Evolutionary conservation across 495 filamentous ascomycete genomes (phyloP).

Genomic region (Neurospora sp.): DNA sequence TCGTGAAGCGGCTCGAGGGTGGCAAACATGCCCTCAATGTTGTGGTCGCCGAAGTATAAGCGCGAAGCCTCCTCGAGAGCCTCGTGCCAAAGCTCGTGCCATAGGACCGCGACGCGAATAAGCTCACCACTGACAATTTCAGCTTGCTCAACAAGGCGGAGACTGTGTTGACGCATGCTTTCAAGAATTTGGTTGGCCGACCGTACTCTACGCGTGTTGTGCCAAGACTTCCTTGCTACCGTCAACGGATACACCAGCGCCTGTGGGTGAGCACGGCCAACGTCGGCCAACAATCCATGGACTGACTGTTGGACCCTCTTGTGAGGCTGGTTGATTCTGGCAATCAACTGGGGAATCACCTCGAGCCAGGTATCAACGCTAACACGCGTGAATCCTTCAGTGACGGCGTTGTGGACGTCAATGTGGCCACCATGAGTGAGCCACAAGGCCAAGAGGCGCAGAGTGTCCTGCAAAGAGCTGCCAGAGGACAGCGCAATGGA

Average conservation of each 20-base stretch:
- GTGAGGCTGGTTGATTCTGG: conserved; percentile 93
- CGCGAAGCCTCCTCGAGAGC: conserved; percentile 95
- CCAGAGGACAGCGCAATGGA: conserved; percentile 85
- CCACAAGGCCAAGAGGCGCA: conserved; percentile 89
- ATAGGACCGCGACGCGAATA: conserved; percentile 90
- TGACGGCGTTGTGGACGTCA: conserved; percentile 80
- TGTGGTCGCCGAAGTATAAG: conserved; percentile 84
- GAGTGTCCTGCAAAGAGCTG: conserved; percentile 89
- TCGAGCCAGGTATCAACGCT: conserved; percentile 97
- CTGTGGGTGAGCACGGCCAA: conserved; percentile 89
- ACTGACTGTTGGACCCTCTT: conserved; percentile 74
- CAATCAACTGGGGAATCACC: conserved; percentile 94
- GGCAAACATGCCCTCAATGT: conserved; percentile 94
- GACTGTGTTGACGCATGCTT: conserved; percentile 89
- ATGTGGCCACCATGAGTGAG: conserved; percentile 82
- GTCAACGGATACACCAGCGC: conserved; percentile 99
- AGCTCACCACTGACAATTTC: conserved; percentile 89
- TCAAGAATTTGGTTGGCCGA: conserved; percentile 93
- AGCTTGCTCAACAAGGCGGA: conserved; percentile 89
- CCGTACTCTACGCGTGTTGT: conserved; percentile 65
- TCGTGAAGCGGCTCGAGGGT: conserved; percentile 86
- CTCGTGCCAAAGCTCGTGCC: conserved; percentile 99
- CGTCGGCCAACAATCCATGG: conserved; percentile 80
- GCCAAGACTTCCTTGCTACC: conserved; percentile 86
- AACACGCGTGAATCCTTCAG: conserved; percentile 79